A percentile compares a stretch with the other conserved stretches of the same genome.
Evolutionary conservation across 805 yeast species (phyloP).

Genomic region (Cyberlindnera misumaiensis): DNA sequence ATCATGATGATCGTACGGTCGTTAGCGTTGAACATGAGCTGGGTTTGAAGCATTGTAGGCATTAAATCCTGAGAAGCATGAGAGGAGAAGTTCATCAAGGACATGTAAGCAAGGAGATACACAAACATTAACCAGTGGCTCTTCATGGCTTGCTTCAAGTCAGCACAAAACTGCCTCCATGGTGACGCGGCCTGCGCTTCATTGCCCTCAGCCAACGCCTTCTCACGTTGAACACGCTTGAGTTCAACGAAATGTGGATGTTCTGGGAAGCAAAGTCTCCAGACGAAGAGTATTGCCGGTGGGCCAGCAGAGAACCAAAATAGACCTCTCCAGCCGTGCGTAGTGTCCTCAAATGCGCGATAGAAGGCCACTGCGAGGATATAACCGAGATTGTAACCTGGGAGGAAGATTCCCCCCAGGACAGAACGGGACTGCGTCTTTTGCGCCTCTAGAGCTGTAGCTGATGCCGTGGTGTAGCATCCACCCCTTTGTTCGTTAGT

Average conservation of each 20-base stretch:
- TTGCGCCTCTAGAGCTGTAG: conserved; percentile 60
- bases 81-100: conserved; percentile 64
- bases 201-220: conserved; percentile 24
- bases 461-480: conserved; percentile 56
- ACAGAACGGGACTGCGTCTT: conserved; percentile 55
- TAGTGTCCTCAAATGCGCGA: conserved; percentile 48
- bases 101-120: conserved; percentile 54
- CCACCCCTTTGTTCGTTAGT: conserved; percentile 37
- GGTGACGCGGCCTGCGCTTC: conserved; percentile 16
- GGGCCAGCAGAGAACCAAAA: conserved; percentile 74
- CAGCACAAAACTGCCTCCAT: conserved; percentile 16
- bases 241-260: conserved; percentile 42
- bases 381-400: conserved; percentile 61
- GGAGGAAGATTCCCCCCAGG: conserved; percentile 51
- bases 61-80: conserved; percentile 73
- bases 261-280: conserved; percentile 57
- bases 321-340: conserved; percentile 60
- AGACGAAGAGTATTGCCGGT: conserved; percentile 48
- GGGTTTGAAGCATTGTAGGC: conserved; percentile 55
- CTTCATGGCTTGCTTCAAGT: conserved; percentile 32
- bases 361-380: conserved; percentile 58
- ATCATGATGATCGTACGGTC: conserved; percentile 52
- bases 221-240: conserved; percentile 18
- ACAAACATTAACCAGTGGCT: conserved; percentile 55
- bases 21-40: conserved; percentile 39